These are phyloP conservation scores for Paracamarosporium sp. DNA, from an alignment of 2,329 filamentous ascomycete genomes.

Conservation along the genomic window DNA sequence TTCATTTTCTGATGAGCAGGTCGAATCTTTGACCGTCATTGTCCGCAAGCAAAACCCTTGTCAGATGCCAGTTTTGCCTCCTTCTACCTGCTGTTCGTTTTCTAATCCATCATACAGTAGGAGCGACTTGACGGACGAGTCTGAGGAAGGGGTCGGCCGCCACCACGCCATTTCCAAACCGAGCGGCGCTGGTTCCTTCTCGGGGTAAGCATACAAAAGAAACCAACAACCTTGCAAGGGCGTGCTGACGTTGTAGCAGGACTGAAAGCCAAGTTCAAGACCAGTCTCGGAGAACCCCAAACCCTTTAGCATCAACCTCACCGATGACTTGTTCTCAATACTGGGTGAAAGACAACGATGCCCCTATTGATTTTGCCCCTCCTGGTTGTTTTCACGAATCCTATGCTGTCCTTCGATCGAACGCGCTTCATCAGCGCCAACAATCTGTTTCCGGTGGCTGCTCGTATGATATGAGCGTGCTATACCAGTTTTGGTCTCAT, in stretches of 20 bases:
- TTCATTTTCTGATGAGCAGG: constrained; percentile 61
- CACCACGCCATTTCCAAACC: constrained; percentile 46
- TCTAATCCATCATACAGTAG: constrained; percentile 63
- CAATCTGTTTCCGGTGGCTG: constrained; percentile 52
- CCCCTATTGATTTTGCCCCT: constrained; percentile 51
- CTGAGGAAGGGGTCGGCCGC: constrained; percentile 49
- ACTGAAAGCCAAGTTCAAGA: constrained; percentile 26
- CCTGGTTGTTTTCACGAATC: constrained; percentile 55
- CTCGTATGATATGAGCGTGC: constrained; percentile 66
- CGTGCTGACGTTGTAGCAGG: constrained; percentile 32
- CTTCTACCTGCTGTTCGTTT: constrained; percentile 53
- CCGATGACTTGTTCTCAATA: constrained; percentile 40
- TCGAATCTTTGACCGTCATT: constrained; percentile 60
- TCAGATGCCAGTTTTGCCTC: constrained; percentile 40
- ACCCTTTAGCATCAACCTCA: constrained; percentile 23
- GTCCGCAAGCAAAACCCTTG: constrained; percentile 52
- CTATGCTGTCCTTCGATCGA: constrained; percentile 56
- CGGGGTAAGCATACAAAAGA: constrained; percentile 35
- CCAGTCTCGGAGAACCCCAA: constrained; percentile 25
- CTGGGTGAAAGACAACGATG: constrained; percentile 59
- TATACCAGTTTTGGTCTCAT: constrained; percentile 78
- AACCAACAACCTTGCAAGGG: constrained; percentile 11
- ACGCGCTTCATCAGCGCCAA: constrained; percentile 58
- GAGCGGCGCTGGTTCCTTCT: constrained; percentile 42
- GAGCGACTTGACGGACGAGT: constrained; percentile 55